Percentiles rank a stretch among this genome's conserved stretches.
Conservation (phyloP, 192 early-diverging fungal genomes). For the Mortierella antarctica region DNA sequence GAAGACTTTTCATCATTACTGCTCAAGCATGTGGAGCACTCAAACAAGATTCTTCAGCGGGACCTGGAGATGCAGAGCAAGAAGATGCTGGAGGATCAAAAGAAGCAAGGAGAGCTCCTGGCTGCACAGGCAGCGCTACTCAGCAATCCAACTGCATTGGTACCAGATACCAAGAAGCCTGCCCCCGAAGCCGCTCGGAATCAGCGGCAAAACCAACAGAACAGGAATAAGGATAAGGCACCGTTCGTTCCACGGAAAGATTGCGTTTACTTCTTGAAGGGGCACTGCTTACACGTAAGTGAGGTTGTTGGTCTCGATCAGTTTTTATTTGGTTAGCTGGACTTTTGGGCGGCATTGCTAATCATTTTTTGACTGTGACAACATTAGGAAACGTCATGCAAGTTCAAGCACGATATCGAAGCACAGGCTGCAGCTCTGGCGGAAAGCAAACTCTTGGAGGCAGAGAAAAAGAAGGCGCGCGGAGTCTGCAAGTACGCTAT, state of each 20-base stretch:
- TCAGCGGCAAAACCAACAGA: slow-evolving; percentile 6
- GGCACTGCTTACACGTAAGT: slow-evolving; percentile 19
- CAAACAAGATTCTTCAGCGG: slow-evolving; percentile 32
- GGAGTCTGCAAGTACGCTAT: slow-evolving; percentile 29
- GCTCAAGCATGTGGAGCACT: slow-evolving; percentile 30
- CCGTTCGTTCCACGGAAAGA: slow-evolving; percentile 32
- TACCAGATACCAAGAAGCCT: background rate
- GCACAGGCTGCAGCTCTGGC: slow-evolving; percentile 6
- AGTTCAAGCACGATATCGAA: slow-evolving; percentile 31
- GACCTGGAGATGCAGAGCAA: slow-evolving; percentile 30
- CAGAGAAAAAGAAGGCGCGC: slow-evolving; percentile 6
- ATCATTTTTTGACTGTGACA: background rate
- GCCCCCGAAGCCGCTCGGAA: background rate
- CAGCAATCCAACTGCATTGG: background rate
- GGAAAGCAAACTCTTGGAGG: background rate
- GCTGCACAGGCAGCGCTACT: slow-evolving; percentile 7
- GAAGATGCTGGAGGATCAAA: slow-evolving; percentile 29
- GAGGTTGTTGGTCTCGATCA: background rate
- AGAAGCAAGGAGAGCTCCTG: slow-evolving; percentile 11
- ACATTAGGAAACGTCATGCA: slow-evolving; percentile 13
- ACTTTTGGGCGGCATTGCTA: background rate
- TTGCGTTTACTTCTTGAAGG: slow-evolving; percentile 26
- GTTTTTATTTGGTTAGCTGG: background rate
- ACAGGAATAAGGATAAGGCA: slow-evolving; percentile 1
- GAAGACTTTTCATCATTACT: slow-evolving; percentile 35